Conservation (phyloP, 768 basidiomycete genomes). For the Leucocoprinus leucothites region DNA sequence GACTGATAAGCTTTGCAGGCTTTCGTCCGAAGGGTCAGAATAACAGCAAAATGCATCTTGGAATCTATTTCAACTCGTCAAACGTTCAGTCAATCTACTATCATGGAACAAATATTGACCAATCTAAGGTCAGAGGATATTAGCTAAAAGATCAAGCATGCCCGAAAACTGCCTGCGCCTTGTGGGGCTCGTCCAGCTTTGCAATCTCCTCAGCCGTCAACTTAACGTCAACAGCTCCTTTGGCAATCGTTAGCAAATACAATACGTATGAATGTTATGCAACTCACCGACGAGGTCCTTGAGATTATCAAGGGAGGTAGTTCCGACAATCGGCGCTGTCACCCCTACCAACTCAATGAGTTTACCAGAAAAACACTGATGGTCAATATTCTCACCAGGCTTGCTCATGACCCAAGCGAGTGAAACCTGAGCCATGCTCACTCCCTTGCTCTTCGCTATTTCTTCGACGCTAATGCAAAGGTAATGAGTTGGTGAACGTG, state of each 20-base stretch:
- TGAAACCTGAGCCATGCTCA: conserved; percentile 55
- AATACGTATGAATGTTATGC: not conserved
- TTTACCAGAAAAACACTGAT: too few species aligned
- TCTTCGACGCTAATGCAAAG: conserved; percentile 41
- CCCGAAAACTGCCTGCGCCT: not conserved
- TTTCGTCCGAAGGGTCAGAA: too few species aligned
- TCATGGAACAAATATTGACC: too few species aligned
- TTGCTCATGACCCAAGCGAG: conserved; percentile 49
- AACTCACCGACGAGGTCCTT: conserved; percentile 45
- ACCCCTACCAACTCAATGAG: conserved; percentile 27
- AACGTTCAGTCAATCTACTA: too few species aligned
- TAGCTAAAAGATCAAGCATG: too few species aligned
- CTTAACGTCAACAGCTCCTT: not conserved
- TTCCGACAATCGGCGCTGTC: conserved; percentile 56
- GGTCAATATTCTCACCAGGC: conserved; percentile 23
- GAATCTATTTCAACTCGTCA: too few species aligned
- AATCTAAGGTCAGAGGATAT: too few species aligned
- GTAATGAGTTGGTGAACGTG: not conserved
- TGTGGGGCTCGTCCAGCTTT: not conserved
- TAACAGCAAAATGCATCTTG: too few species aligned
- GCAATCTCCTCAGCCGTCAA: not conserved
- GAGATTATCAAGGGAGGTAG: conserved; percentile 46
- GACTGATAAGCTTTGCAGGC: too few species aligned
- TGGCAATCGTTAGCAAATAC: not conserved
- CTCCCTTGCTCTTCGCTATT: conserved; percentile 46